These are phyloP conservation scores for Aphanoascus verrucosus DNA, from an alignment of 2,329 filamentous ascomycete genomes.

Conservation along the genomic window DNA sequence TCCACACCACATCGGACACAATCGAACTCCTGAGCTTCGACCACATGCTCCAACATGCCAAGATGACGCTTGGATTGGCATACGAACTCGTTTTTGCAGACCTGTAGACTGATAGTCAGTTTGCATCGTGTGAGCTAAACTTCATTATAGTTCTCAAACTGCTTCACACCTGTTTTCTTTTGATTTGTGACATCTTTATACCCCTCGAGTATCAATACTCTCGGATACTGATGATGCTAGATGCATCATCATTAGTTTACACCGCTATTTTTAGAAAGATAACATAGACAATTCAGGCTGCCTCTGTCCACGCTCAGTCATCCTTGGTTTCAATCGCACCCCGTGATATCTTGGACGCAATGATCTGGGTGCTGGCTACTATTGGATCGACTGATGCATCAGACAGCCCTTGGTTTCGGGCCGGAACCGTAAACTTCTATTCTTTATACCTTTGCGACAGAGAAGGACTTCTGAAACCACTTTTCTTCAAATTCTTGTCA, in stretches of 20 bases:
- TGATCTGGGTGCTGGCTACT: too few relatives aligned
- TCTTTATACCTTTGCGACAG: too few relatives aligned
- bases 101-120: neutral
- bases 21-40: conserved; percentile 67
- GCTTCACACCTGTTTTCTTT: neutral
- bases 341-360: neutral
- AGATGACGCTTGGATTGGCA: conserved; percentile 68
- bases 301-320: neutral
- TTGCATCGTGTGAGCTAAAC: neutral
- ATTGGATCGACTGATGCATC: too few relatives aligned
- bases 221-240: neutral
- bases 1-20: conserved; percentile 62
- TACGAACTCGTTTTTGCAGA: conserved; percentile 63
- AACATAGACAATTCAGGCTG: neutral
- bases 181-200: neutral
- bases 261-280: neutral
- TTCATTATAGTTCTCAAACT: neutral
- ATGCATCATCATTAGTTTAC: neutral
- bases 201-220: neutral
- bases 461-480: too few relatives aligned
- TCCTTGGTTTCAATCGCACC: too few relatives aligned
- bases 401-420: too few relatives aligned
- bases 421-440: too few relatives aligned
- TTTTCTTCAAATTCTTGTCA: too few relatives aligned
- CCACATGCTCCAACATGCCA: conserved; percentile 86